Evolutionary conservation across 2,329 filamentous ascomycete genomes (phyloP), one percentile per base, ranked within the genome.

Genomic region (Ophiostoma montium): DNA sequence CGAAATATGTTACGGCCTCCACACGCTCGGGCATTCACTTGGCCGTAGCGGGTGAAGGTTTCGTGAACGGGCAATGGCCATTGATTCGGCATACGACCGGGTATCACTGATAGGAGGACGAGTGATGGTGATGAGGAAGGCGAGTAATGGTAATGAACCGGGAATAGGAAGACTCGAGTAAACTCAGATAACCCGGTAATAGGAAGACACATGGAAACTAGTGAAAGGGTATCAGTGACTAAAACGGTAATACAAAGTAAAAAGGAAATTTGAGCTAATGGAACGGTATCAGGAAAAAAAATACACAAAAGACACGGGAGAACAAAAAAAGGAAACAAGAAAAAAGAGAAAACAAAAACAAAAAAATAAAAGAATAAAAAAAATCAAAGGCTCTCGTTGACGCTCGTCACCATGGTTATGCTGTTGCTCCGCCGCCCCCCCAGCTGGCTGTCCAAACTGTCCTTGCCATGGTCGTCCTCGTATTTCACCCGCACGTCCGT

Each of bases 401-500:
- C 46, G 36, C 51, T 54, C 2, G 47, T 42, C 18, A 46, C 49
- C 30, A 51, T 23, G 36, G 38, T 54, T 45, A 47, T 43, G 41
- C 41, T 43, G 41, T 32, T 54, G 47, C 38, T 39, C 15, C 48
- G 43, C 23, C 48, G 44, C n/a, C 36, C 46, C 32, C 51, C 51
- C 31, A 18, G 50, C 3, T 53, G 50, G 44, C 32, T 50, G 15
- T 30, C 23, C 5, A 33, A 6, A 38, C 49, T 53, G 42, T 38
- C 39, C 44, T 53, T 51, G 19, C 47, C 49, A 46, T 35, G 47
- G 27, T 53, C 44, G 12, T 50, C 36, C 42, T 56, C 51, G 50
- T 58, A 56, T 32, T 56, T 47, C 35, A 61, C 52, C 15, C 36
- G 51, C 10, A 60, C 55, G 41, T 65, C 59, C 2, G 60, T 65